phyloP scores from a whole-genome alignment of 129 eudicot genomes.

The Erigeron canadensis region DNA sequence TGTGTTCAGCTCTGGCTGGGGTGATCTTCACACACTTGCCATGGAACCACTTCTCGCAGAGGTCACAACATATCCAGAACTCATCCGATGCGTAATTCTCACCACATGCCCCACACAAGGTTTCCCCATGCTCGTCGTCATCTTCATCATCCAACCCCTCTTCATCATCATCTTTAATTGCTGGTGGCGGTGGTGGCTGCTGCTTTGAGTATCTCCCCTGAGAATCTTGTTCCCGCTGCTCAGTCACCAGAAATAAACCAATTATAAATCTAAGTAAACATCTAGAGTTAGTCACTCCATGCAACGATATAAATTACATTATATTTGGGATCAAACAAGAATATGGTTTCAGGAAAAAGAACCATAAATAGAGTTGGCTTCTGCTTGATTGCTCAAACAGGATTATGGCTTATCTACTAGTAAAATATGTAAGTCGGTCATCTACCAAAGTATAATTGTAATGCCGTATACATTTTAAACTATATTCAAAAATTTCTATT shows the following conservation, averaged over 20 bases:
- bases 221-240: slow-evolving; percentile 39
- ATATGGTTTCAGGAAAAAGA: neutral
- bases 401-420: no score
- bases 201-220: slow-evolving; percentile 47
- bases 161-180: slow-evolving; percentile 39
- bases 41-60: slow-evolving; percentile 85
- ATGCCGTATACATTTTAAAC: no score
- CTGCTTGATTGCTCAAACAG: no score
- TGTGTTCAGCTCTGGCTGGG: slow-evolving; percentile 81
- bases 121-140: slow-evolving; percentile 67
- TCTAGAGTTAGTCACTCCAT: no score
- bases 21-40: slow-evolving; percentile 90
- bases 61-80: slow-evolving; percentile 87
- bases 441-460: no score
- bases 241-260: neutral
- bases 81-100: slow-evolving; percentile 68
- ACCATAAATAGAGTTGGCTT: neutral
- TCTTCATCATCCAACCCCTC: slow-evolving; percentile 64
- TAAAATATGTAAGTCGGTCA: no score
- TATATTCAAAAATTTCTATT: no score
- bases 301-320: neutral
- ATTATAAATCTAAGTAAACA: neutral
- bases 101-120: slow-evolving; percentile 75
- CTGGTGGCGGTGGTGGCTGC: slow-evolving; percentile 37
- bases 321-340: neutral